A percentile compares a stretch with the other conserved stretches of the same genome.
These are phyloP conservation scores for Trichothecium roseum DNA, from an alignment of 2,329 filamentous ascomycete species.

Conservation along the genomic window DNA sequence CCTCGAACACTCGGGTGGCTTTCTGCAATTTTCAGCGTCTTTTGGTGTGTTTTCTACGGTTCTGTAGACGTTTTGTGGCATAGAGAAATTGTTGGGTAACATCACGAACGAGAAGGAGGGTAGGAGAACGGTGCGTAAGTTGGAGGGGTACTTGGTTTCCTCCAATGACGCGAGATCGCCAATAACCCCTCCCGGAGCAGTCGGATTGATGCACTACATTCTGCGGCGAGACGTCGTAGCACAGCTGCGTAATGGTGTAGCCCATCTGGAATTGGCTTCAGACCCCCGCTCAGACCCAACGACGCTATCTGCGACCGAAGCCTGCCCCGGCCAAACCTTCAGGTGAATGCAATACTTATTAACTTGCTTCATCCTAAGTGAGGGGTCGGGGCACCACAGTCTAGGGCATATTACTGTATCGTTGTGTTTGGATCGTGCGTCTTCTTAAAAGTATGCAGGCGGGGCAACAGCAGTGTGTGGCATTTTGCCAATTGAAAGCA, in stretches of 20 bases:
- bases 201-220: constrained; percentile 1
- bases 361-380: too few relatives aligned
- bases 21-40: not conserved
- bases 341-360: too few relatives aligned
- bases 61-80: not conserved
- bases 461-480: too few relatives aligned
- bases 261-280: too few relatives aligned
- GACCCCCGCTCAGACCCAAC: not conserved
- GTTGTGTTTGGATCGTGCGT: too few relatives aligned
- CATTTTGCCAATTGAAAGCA: too few relatives aligned
- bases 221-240: not conserved
- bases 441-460: too few relatives aligned
- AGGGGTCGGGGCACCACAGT: too few relatives aligned
- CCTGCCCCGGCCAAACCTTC: too few relatives aligned
- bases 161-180: constrained; percentile 15
- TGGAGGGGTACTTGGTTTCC: constrained; percentile 2
- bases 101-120: not conserved
- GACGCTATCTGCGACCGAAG: too few relatives aligned
- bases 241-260: too few relatives aligned
- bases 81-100: not conserved
- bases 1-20: not conserved
- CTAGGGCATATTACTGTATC: too few relatives aligned
- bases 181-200: constrained; percentile 3
- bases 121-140: not conserved
- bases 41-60: not conserved